phyloP scores from a whole-genome alignment of 768 basidiomycete species.

The Dioszegia crocea region DNA sequence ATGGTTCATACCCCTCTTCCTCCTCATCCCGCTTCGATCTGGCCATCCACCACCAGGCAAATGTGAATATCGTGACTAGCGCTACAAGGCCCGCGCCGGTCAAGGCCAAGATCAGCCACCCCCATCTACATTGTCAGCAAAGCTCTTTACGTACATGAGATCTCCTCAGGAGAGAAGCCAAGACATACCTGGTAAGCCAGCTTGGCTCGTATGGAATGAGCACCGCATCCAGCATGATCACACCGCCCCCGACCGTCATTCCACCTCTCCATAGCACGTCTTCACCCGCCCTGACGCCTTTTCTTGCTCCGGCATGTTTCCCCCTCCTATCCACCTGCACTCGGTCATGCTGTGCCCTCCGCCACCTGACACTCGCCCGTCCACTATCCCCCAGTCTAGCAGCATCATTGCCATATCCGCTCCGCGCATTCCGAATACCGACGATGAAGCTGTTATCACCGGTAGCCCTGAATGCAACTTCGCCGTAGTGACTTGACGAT shows the following conservation, averaged over 20 bases:
- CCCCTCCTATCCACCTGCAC: constrained; percentile 58
- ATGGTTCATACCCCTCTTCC: constrained; percentile 73
- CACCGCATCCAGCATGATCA: constrained; percentile 78
- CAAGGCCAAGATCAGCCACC: constrained; percentile 59
- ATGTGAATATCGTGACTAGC: constrained; percentile 69
- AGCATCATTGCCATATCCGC: constrained; percentile 51
- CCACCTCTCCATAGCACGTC: constrained; percentile 63
- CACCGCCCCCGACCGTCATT: constrained; percentile 77
- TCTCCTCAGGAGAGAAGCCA: too few species aligned
- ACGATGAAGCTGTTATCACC: constrained; percentile 51
- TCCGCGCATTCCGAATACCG: constrained; percentile 52
- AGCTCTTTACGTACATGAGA: neutral
- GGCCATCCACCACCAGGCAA: constrained; percentile 59
- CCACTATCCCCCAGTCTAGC: constrained; percentile 50
- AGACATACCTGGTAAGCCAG: constrained; percentile 71
- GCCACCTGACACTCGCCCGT: constrained; percentile 57
- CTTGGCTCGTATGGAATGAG: constrained; percentile 79
- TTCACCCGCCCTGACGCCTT: constrained; percentile 54
- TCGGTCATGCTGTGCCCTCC: constrained; percentile 55
- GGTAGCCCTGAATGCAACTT: constrained; percentile 67
- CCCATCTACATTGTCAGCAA: constrained; percentile 27
- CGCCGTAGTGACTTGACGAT: constrained; percentile 62
- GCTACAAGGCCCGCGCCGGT: constrained; percentile 59
- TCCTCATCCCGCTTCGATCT: constrained; percentile 57
- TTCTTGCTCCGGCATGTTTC: constrained; percentile 21